Evolutionary conservation across 2,329 filamentous ascomycete species (phyloP), one percentile per base, ranked within the genome.

Genomic region (Myriosclerotinia scirpicola): DNA sequence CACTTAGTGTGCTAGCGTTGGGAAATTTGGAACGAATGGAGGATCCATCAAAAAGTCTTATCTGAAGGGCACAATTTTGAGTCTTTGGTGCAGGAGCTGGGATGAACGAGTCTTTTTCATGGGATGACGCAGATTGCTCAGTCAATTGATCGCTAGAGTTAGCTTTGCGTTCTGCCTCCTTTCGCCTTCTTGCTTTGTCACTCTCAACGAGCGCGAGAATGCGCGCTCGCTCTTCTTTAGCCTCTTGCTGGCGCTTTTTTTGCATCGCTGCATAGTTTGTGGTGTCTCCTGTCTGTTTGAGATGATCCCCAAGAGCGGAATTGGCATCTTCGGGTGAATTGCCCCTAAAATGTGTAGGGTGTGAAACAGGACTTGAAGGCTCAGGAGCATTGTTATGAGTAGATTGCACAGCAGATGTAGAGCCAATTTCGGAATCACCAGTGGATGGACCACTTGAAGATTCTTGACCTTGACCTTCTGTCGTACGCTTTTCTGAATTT

Each of bases 31-130:
- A 84, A 52, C 92, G 87, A 22, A 97, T 85, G 1, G 88, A 93
- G 14, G 88, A 89, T 12, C 94, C 94, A 75, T 97, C 92, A 66
- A 96, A 90, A 0, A 97, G 81, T 9, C 93, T 86, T 22, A 97
- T 85, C 73, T 95, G 92, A 1, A 97, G 80, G 22, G 89, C 85
- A 70, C 86, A 87, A 48, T 77, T 76, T 55, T 69, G 68, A 74
- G 62, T 56, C 12, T 67, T 70, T 46, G 68, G 40, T 15, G 54
- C 55, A 17, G 30, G 20, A n/a, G 26, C 34, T 55, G 4, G 30
- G 12, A 8, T 42, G 15, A 69, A 58, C 63, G 52, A 68, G 7
- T 7, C 15, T 69, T 55, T 67, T n/a, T 34, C 58, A 7, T 22
- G 20, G 5, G 38, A 30, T 34, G 20, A 15, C 2, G 44, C n/a